Conservation (phyloP, 164 flowering plant genomes). For the Piper betle region DNA sequence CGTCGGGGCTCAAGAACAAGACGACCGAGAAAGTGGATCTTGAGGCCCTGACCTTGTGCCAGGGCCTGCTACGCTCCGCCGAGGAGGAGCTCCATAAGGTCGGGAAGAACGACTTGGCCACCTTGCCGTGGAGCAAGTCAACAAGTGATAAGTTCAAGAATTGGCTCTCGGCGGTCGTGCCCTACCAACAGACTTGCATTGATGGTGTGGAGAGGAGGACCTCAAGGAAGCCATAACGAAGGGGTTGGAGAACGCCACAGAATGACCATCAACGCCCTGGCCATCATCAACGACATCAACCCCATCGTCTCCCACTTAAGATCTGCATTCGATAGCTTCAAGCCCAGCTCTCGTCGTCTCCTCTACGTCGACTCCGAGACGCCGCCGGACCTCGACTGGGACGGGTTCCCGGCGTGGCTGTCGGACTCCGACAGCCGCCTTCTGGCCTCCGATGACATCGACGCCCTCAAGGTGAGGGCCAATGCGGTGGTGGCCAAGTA, state of each 20-base stretch:
- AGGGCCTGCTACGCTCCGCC: conserved; percentile 32
- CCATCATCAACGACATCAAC: conserved; percentile 27
- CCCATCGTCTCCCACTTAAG: conserved; percentile 12
- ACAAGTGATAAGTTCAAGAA: conserved; percentile 34
- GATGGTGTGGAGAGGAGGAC: conserved; percentile 30
- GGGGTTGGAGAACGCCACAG: conserved; percentile 22
- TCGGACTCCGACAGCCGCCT: conserved; percentile 24
- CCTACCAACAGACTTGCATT: conserved; percentile 39
- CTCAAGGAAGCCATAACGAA: conserved; percentile 17
- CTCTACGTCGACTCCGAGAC: conserved; percentile 7
- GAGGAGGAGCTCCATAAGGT: conserved; percentile 26
- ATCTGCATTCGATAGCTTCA: conserved; percentile 3
- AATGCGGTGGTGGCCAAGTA: conserved; percentile 48
- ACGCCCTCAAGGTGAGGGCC: conserved; percentile 11
- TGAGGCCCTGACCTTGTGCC: conserved; percentile 34
- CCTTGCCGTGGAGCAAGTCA: conserved; percentile 14
- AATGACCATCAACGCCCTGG: conserved; percentile 36
- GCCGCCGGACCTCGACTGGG: neutral
- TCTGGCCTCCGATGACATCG: conserved; percentile 10
- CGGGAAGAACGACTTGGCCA: conserved; percentile 17
- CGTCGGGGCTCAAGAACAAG: conserved; percentile 5
- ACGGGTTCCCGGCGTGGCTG: conserved; percentile 29
- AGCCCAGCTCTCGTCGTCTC: conserved; percentile 8
- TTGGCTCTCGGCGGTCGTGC: conserved; percentile 43
- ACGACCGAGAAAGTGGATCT: conserved; percentile 9